Evolutionary conservation across 2,329 filamentous ascomycete species (phyloP), one percentile per base, ranked within the genome.

Genomic region (Calycina herbarum): DNA sequence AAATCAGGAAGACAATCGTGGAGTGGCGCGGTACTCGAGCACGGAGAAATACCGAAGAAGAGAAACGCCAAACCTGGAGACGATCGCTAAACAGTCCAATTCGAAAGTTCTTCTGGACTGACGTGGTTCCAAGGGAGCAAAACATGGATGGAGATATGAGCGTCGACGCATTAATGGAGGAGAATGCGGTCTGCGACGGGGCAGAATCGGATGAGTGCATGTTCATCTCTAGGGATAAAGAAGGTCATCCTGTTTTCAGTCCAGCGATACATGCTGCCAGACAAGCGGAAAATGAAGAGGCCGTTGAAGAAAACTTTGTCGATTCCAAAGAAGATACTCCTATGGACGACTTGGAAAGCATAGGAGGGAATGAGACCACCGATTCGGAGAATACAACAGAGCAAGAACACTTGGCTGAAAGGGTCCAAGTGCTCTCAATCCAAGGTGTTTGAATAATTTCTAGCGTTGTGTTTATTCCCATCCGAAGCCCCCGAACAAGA

Each of bases 31-130:
- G 45, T 5, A 51, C 45, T 24, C 45, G 45, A 51, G 7, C 7
- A 51, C 45, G 45, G 10, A 51, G 45, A 51, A 51, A 51, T 27
- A 51, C 45, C 45, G 45, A 51, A 20, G 45, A 51, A 24, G 45
- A 51, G 20, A 51, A 51, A 51, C 45, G 45, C 20, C 45, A 51
- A 11, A 51, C 45, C 7, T 51, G 45, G 45, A 20, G 45, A 24
- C 45, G 45, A 11, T 51, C 45, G 45, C 45, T 51, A 20, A 51
- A 51, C 17, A 51, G 45, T 51, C 45, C 45, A 4, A 51, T 51
- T 51, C 45, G 27, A 6, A 20, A 51, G 20, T 51, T 51, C 20
- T 51, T 51, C 45, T 51, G 45, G 45, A 51, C 45, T 4, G 45
- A 51, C 10, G 13, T 51, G 11, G n/a, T 24, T 24, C 20, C 20